A percentile compares a stretch with the other conserved stretches of the same genome.
These are phyloP conservation scores for Sphaerobolus stellatus DNA, from an alignment of 1,284 basidiomycete species.

Conservation along the genomic window DNA sequence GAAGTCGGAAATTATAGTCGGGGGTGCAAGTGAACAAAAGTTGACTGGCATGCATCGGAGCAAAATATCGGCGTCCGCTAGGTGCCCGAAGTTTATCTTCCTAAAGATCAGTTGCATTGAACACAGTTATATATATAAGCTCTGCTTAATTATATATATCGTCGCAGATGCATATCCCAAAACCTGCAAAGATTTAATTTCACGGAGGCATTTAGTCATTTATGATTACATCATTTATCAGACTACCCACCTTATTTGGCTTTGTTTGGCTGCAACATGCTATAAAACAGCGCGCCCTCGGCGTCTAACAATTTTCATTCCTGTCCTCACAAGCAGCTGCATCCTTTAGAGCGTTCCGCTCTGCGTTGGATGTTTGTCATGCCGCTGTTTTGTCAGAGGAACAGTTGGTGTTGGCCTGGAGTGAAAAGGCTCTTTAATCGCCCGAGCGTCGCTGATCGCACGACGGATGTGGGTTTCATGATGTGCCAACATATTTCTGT, in stretches of 20 bases:
- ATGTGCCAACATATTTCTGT: conserved; percentile 53
- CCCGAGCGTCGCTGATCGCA: conserved; percentile 63
- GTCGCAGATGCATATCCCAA: no score
- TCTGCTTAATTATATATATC: no score
- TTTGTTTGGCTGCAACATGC: background rate
- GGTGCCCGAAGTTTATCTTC: no score
- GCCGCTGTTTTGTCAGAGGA: conserved; percentile 32
- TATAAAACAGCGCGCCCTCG: background rate
- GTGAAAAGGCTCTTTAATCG: conserved; percentile 69
- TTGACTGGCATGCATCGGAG: no score
- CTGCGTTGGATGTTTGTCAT: conserved; percentile 43
- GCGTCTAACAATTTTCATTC: conserved; percentile 18
- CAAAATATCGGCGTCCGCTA: no score
- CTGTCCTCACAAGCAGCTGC: conserved; percentile 27
- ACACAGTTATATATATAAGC: no score
- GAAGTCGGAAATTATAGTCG: no score
- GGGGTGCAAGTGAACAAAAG: no score
- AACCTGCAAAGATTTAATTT: no score
- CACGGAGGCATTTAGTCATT: no score
- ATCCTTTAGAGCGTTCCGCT: conserved; percentile 57
- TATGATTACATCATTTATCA: no score
- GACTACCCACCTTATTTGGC: background rate
- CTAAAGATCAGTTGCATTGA: no score
- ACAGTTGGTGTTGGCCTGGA: conserved; percentile 50
- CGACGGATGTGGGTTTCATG: conserved; percentile 80